phyloP scores from a whole-genome alignment of 805 yeast genomes.

The Metschnikowia santaceciliae region DNA sequence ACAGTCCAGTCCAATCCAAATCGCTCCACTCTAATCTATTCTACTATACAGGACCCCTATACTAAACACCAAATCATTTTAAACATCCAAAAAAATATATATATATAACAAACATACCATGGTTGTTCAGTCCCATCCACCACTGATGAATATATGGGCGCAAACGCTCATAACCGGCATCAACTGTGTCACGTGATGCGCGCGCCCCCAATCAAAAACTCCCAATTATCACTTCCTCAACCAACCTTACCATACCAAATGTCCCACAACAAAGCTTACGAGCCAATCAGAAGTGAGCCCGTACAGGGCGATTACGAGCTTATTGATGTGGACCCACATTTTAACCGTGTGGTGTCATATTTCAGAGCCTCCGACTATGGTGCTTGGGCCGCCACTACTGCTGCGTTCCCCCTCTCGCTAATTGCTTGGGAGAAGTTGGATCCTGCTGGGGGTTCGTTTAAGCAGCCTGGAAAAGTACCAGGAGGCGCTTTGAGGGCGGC shows the following conservation, averaged over 20 bases:
- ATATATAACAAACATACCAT: too few relatives aligned
- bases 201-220: constrained; percentile 33
- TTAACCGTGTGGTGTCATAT: constrained; percentile 65
- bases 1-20: too few relatives aligned
- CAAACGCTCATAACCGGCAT: neutral
- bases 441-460: constrained; percentile 39
- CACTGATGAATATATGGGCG: too few relatives aligned
- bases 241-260: constrained; percentile 16
- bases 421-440: constrained; percentile 42
- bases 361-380: constrained; percentile 66
- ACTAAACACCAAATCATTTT: too few relatives aligned
- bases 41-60: too few relatives aligned
- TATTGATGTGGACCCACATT: constrained; percentile 79
- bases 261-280: constrained; percentile 38
- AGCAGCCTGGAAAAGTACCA: constrained; percentile 49
- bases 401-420: constrained; percentile 39
- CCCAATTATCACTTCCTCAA: constrained; percentile 2
- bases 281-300: constrained; percentile 35
- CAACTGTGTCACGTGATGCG: constrained; percentile 12
- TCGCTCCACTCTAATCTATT: too few relatives aligned
- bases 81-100: too few relatives aligned
- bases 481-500: constrained; percentile 57
- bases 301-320: constrained; percentile 36
- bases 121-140: too few relatives aligned
- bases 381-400: constrained; percentile 41